Percentiles rank a stretch among this genome's conserved stretches.
These are phyloP conservation scores for Adiantum capillusveneris DNA, from an alignment of 75 land plant species.

Conservation along the genomic window DNA sequence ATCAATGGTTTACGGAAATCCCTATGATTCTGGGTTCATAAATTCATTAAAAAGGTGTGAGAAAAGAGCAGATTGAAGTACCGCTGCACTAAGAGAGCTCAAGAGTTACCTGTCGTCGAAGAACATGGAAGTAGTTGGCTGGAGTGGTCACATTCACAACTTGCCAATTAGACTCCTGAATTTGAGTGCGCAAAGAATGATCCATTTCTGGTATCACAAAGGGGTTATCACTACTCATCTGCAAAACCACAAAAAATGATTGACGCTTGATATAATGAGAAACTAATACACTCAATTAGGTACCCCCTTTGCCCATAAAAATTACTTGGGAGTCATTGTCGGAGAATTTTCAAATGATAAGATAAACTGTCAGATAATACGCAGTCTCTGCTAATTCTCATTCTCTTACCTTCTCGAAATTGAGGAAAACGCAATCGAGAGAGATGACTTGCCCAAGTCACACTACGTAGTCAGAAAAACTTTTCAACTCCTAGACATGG, in stretches of 20 bases:
- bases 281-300: too few relatives aligned
- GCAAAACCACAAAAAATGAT: constrained; percentile 4
- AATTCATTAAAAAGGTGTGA: background rate
- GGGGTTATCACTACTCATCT: constrained; percentile 85
- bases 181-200: constrained; percentile 35
- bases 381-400: too few relatives aligned
- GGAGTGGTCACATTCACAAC: constrained; percentile 95
- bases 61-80: background rate
- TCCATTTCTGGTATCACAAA: constrained; percentile 69
- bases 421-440: too few relatives aligned
- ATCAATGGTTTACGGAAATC: constrained; percentile 92
- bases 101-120: constrained; percentile 71
- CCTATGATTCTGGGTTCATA: constrained; percentile 51
- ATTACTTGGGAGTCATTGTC: too few relatives aligned
- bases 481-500: too few relatives aligned
- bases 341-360: too few relatives aligned
- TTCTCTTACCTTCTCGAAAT: too few relatives aligned
- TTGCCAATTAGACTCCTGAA: constrained; percentile 94
- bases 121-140: constrained; percentile 92
- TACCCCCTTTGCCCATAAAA: too few relatives aligned
- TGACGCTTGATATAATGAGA: too few relatives aligned
- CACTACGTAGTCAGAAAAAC: too few relatives aligned
- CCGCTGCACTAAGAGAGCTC: background rate
- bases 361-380: too few relatives aligned
- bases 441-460: too few relatives aligned